Base-by-base conservation (phyloP, 108 stramenopile species). In the Fistulifera solaris region DNA sequence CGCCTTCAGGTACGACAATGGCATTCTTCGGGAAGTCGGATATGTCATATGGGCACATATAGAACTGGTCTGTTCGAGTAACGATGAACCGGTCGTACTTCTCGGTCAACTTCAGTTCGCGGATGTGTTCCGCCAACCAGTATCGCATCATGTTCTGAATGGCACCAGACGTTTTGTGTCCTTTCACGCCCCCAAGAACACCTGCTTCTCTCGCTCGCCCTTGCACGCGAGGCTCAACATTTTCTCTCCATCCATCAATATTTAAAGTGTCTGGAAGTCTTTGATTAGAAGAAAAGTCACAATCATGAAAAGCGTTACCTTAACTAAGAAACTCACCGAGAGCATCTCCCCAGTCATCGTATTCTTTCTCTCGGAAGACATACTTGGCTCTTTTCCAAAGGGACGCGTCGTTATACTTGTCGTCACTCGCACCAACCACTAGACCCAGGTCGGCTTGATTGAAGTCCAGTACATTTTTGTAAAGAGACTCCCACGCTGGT, bases 21-120 rank as follows among this genome's bases (percentile, higher is more conserved):
- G 23, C 43, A 5, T 43, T 59, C 19, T 27, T 19, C 38, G 60
- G 54, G 2, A 76, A 56, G 23, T 13, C 21, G 11, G 44, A 52
- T 1, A 72, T 52, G 27, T 65, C 57, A 38, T 65, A 63, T 15
- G 47, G 35, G 35, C 75, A 77, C 23, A 38, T 46, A 23, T 77
- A 77, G 71, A 45, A 77, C 38, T 72, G 67, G 57, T 77, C 75
- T 3, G 75, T 38, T 47, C 75, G 23, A 15, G 75, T 77, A 10
- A 77, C 35, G 19, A 77, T 65, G 54, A 77, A 77, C 13, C 67
- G 62, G 44, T 72, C 67, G 44, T 77, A 77, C 25, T 42, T 28
- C 5, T 59, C 16, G 7, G 51, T 16, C 23, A 68, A 21, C 16
- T 35, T 19, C 45, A 35, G n/a, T 26, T 64, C 28, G 24, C 35